Percentiles rank a stretch among this genome's conserved stretches.
Evolutionary conservation across 164 flowering plant species (phyloP).

Genomic region (Protea cynaroides): DNA sequence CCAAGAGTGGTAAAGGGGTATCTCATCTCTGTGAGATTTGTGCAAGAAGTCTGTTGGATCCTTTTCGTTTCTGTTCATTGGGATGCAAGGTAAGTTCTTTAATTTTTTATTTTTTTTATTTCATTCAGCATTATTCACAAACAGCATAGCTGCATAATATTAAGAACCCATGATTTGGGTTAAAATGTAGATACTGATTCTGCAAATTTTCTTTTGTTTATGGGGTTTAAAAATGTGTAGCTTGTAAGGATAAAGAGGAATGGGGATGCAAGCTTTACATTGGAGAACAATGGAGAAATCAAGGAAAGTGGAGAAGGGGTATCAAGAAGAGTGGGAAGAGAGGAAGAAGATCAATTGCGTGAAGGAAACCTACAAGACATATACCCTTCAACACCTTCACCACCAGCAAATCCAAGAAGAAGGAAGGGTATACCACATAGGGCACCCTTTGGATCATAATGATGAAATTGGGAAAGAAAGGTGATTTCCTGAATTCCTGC

Average conservation of each 20-base stretch:
- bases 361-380: conserved; percentile 53
- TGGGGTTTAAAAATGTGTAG: conserved; percentile 24
- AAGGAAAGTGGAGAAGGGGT: conserved; percentile 37
- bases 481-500: background rate
- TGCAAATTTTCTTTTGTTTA: background rate
- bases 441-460: conserved; percentile 62
- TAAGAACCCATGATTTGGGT: conserved; percentile 1
- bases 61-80: conserved; percentile 84
- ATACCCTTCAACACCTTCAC: conserved; percentile 51
- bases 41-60: conserved; percentile 69
- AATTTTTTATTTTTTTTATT: background rate
- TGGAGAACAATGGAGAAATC: conserved; percentile 39
- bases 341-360: conserved; percentile 49
- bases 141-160: background rate
- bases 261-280: conserved; percentile 59
- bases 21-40: conserved; percentile 79
- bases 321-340: conserved; percentile 23
- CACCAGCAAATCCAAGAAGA: conserved; percentile 59
- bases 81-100: conserved; percentile 76
- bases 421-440: conserved; percentile 90
- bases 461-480: background rate
- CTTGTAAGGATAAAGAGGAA: conserved; percentile 68
- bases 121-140: conserved; percentile 6
- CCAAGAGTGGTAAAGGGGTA: conserved; percentile 59
- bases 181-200: no score